phyloP scores from a whole-genome alignment of 2,329 filamentous ascomycete genomes.

The Cordyceps sp. region DNA sequence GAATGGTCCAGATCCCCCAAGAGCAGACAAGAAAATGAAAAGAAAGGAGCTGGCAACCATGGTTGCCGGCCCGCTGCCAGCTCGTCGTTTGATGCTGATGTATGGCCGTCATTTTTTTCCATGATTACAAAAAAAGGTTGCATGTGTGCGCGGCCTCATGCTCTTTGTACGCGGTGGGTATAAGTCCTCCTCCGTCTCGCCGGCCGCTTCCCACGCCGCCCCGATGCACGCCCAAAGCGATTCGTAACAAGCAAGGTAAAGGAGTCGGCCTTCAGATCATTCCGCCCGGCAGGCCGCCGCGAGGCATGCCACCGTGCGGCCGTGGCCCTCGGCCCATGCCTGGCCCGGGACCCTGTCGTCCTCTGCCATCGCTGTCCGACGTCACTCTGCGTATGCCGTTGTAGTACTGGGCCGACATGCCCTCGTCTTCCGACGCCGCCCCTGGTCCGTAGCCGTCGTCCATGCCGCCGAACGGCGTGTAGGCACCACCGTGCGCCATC shows the following conservation, averaged over 20 bases:
- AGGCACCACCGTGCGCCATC: constrained; percentile 5
- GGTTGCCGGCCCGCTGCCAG: too few species aligned
- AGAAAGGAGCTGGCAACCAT: too few species aligned
- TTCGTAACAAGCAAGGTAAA: not conserved
- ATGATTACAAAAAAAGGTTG: too few species aligned
- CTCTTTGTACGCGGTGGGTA: too few species aligned
- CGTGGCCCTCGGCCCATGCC: constrained; percentile 10
- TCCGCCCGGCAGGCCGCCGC: constrained; percentile 21
- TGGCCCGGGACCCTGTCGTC: constrained; percentile 11
- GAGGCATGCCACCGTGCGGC: constrained; percentile 11
- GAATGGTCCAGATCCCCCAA: too few species aligned
- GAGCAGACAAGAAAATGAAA: too few species aligned
- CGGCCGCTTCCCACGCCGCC: too few species aligned
- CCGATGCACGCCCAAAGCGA: not conserved
- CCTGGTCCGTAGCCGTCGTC: constrained; percentile 1
- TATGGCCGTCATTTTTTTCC: too few species aligned
- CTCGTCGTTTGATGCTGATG: too few species aligned
- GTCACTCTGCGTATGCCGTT: constrained; percentile 25
- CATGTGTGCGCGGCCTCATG: too few species aligned
- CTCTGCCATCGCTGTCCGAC: constrained; percentile 20
- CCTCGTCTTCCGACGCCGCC: constrained; percentile 21
- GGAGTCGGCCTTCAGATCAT: constrained; percentile 21
- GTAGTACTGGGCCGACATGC: constrained; percentile 14
- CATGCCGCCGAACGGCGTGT: constrained; percentile 3
- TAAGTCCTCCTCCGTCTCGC: too few species aligned